Evolutionary conservation across 2,329 filamentous ascomycete genomes (phyloP), one percentile per base, ranked within the genome.

Genomic region (Penicillium nordicum): DNA sequence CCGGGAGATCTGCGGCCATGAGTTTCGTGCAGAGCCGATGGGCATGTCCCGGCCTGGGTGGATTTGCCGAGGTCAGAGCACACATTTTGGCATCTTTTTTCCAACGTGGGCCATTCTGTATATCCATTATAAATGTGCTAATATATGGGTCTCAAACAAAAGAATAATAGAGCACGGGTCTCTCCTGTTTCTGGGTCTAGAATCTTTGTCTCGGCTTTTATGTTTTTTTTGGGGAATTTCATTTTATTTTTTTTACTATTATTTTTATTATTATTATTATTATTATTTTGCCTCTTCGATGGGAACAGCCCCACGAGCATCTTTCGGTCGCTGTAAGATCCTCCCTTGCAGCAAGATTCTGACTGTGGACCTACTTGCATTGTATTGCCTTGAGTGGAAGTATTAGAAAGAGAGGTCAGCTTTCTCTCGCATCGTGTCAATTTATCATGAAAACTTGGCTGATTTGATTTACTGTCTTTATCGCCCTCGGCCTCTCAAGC

Each of bases 1-100:
- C 32, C 56, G 48, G 46, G 53, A 56, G 56, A 52, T 56, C 53
- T 52, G 48, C 53, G 42, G 37, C 53, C 53, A 56, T 56, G 48
- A 56, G 41, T 36, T 42, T 46, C 29, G 34, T 56, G 53, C 53
- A 56, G 41, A 42, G 23, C n/a, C 23, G 38, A 44, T 51, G 50
- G 32, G 34, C 32, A 47, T 53, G 36, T 4, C 25, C 36, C 43
- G 25, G 18, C 25, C 14, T 25, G 9, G 27, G 52, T 52, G 37
- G 44, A 40, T 42, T 49, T 37, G 11, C 30, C 30, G 30, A 32
- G 12, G 30, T 32, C 21, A 36, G 23, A 42, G 44, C 27, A 34
- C 41, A 45, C 40, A 45, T 41, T 37, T 40, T 18, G 29, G 16
- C n/a, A 27, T 34, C 18, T 53, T 27, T 42, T 42, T 34, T 42